A percentile compares a stretch with the other conserved stretches of the same genome.
phyloP scores from a whole-genome alignment of 768 basidiomycete species.

The Pleurotus eryngii region DNA sequence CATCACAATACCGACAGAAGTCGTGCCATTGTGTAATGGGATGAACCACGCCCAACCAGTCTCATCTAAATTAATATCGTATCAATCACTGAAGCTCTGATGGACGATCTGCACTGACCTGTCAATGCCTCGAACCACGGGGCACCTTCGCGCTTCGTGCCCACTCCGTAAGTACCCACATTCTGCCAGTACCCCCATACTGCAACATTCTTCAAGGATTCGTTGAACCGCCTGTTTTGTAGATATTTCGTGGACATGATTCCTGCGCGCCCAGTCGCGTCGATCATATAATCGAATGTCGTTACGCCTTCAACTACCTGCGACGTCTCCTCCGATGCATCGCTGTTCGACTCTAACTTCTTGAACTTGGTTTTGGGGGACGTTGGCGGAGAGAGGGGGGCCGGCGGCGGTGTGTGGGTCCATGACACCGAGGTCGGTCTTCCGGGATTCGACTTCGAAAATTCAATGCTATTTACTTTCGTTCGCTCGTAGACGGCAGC shows the following conservation, averaged over 20 bases:
- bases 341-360: not conserved
- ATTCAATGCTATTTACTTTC: constrained; percentile 45
- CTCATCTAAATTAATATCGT: constrained; percentile 32
- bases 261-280: constrained; percentile 59
- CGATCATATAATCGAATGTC: constrained; percentile 57
- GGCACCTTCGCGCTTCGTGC: constrained; percentile 39
- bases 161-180: constrained; percentile 38
- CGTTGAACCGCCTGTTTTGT: constrained; percentile 50
- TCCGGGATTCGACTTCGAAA: constrained; percentile 34
- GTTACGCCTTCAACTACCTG: constrained; percentile 29
- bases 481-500: constrained; percentile 53
- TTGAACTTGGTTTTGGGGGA: not conserved
- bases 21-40: constrained; percentile 46
- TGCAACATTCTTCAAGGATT: constrained; percentile 55
- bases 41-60: constrained; percentile 58
- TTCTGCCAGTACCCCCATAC: constrained; percentile 68
- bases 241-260: constrained; percentile 59
- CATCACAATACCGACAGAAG: constrained; percentile 49
- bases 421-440: constrained; percentile 54
- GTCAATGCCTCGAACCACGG: constrained; percentile 54
- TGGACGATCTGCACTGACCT: constrained; percentile 29
- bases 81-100: not conserved
- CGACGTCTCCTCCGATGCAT: not conserved
- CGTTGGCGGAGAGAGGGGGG: not conserved
- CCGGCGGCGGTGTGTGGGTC: constrained; percentile 41